phyloP scores from a whole-genome alignment of 495 filamentous ascomycete species.

The Penicillium turbatum region DNA sequence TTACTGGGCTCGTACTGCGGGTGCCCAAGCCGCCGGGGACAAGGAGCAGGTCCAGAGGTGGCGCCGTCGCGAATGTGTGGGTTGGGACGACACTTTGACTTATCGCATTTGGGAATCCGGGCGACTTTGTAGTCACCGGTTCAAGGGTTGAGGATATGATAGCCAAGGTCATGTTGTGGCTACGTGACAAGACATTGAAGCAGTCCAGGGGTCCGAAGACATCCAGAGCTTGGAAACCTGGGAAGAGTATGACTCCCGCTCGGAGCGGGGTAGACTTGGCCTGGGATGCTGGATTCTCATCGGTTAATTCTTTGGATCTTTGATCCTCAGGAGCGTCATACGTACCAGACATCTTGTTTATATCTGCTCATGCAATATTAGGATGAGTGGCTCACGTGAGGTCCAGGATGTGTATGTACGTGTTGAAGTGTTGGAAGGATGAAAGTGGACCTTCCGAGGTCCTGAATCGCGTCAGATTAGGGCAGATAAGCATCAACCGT shows the following conservation, averaged over 20 bases:
- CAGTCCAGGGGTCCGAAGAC: slow-evolving; percentile 59
- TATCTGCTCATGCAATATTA: no score
- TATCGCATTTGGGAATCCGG: slow-evolving; percentile 18
- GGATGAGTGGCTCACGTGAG: no score
- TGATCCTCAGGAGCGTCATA: no score
- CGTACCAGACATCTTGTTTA: not conserved
- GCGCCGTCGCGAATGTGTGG: slow-evolving; percentile 49
- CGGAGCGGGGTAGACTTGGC: slow-evolving; percentile 10
- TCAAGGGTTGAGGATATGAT: slow-evolving; percentile 52
- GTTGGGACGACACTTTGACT: slow-evolving; percentile 53
- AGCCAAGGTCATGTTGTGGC: slow-evolving; percentile 35
- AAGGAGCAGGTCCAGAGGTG: slow-evolving; percentile 56
- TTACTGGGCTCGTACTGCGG: slow-evolving; percentile 20
- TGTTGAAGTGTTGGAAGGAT: no score
- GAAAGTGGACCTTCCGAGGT: no score
- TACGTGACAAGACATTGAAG: slow-evolving; percentile 51
- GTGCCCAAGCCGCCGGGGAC: slow-evolving; percentile 61
- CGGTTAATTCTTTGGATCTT: not conserved
- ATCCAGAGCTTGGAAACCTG: slow-evolving; percentile 42
- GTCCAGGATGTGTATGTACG: no score
- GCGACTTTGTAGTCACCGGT: slow-evolving; percentile 43
- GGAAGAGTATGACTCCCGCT: slow-evolving; percentile 28
- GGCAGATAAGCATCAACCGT: no score
- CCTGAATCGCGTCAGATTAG: no score
- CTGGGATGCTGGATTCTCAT: not conserved